Base-by-base conservation (phyloP, 2,329 filamentous ascomycete species). In the Xylariaceae sp. region DNA sequence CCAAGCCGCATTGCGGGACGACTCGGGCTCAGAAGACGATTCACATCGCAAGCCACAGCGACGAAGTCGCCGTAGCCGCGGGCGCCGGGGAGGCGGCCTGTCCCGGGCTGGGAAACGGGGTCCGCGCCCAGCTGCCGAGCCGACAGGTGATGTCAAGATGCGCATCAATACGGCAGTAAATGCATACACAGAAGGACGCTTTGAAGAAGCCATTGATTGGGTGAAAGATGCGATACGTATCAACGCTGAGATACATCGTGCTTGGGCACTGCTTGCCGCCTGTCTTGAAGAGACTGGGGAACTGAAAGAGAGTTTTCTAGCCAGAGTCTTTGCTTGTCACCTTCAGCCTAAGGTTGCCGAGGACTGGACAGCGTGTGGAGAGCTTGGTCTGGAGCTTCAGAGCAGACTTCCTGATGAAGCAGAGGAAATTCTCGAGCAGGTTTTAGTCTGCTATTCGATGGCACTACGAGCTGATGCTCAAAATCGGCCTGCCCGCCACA, bases 141-240 rank as follows among this genome's bases (percentile, higher is more conserved):
- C 84, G 14, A 81, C 84, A 40, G 82, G 78, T 38, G 84, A 90
- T 58, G 88, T 90, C 65, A 89, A 85, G 60, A 74, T 80, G 38
- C 74, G 85, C 39, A 75, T 90, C 43, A 77, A 79, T 42, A 75
- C 80, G 61, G 87, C 88, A 3, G 87, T 83, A 51, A 76, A 84
- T 52, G 81, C 83, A 5, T 90, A 85, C 61, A 74, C 89, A 51
- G 73, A 77, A 10, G 74, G 77, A 22, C 75, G 85, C 17, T 83
- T 85, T 54, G 75, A 80, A 5, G 71, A 75, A 38, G 84, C 86
- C 5, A 70, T 82, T 33, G 75, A 77, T 14, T 71, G 80, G 18
- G 77, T 82, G 9, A 75, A 77, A 38, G 82, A 86, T 58, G 78
- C 86, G 49, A 84, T 87, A 59, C 76, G 82, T 44, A 83, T 86